Percentiles rank a stretch among this genome's conserved stretches.
Conservation (phyloP, 1,284 basidiomycete genomes). For the Trichosporon asahii region DNA sequence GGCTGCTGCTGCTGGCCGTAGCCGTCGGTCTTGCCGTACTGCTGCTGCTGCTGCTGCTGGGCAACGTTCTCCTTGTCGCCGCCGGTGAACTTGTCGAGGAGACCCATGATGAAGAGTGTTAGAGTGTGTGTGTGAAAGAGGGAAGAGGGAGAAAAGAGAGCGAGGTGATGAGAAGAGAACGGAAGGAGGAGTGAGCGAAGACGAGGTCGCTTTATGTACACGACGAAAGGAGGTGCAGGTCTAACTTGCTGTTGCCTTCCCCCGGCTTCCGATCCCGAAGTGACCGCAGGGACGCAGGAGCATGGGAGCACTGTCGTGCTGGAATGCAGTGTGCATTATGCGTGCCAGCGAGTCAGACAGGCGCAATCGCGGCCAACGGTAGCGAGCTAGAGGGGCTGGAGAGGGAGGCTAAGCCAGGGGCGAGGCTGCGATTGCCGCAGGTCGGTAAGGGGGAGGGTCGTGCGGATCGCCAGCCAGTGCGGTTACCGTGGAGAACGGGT, state of each 20-base stretch:
- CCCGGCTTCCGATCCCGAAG: background rate
- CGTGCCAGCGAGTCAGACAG: background rate
- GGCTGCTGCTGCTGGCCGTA: conserved; percentile 5
- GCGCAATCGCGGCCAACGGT: background rate
- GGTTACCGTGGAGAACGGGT: background rate
- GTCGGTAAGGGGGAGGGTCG: background rate
- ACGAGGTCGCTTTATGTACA: background rate
- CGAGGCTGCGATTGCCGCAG: background rate
- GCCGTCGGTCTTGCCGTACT: background rate
- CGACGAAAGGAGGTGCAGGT: background rate
- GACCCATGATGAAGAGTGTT: conserved; percentile 1
- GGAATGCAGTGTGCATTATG: background rate
- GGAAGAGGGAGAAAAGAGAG: background rate
- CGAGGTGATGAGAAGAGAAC: background rate
- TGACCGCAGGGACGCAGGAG: background rate
- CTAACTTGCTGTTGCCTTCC: background rate
- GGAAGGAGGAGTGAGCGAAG: background rate
- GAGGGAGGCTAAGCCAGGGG: background rate
- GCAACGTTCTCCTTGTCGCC: conserved; percentile 8
- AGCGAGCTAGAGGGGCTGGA: background rate
- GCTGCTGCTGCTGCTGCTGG: conserved; percentile 6
- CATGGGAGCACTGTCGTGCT: background rate
- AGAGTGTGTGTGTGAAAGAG: background rate
- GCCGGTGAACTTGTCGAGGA: conserved; percentile 6
- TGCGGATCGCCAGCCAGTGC: background rate